Percentiles rank a stretch among this genome's conserved stretches.
phyloP scores from a whole-genome alignment of 2,329 filamentous ascomycete species.

The Cytospora leucostoma region DNA sequence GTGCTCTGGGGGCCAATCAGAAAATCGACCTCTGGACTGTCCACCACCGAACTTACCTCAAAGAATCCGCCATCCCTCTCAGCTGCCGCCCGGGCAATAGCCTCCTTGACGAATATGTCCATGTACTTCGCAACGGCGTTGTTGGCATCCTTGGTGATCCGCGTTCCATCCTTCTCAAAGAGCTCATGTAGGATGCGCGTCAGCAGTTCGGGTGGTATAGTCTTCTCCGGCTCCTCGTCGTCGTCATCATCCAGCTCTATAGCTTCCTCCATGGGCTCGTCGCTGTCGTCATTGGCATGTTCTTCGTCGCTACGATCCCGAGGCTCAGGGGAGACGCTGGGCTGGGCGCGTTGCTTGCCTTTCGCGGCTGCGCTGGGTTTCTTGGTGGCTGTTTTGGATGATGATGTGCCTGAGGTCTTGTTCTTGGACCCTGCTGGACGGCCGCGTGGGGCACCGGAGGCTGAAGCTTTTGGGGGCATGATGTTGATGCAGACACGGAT shows the following conservation, averaged over 20 bases:
- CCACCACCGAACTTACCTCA: conserved; percentile 57
- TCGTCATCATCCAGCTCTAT: conserved; percentile 32
- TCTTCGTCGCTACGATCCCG: conserved; percentile 30
- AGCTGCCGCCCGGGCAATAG: conserved; percentile 74
- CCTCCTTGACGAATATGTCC: conserved; percentile 88
- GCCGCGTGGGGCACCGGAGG: conserved; percentile 39
- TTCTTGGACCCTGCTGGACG: conserved; percentile 34
- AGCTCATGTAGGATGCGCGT: conserved; percentile 77
- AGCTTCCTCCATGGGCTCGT: conserved; percentile 40
- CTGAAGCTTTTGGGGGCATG: conserved; percentile 48
- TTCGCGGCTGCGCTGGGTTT: conserved; percentile 18
- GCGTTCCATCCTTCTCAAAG: conserved; percentile 71
- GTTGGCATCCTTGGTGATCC: conserved; percentile 77
- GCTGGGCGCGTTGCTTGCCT: conserved; percentile 22
- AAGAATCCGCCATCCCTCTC: conserved; percentile 71
- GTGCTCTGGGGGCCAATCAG: conserved; percentile 25
- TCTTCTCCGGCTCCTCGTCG: conserved; percentile 37
- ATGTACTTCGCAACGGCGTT: conserved; percentile 79
- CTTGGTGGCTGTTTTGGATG: conserved; percentile 24
- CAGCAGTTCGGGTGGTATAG: conserved; percentile 73
- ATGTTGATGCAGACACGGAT: neutral
- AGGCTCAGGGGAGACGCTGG: conserved; percentile 27
- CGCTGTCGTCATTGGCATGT: conserved; percentile 10
- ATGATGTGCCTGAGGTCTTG: conserved; percentile 20
- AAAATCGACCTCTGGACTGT: neutral